Evolutionary conservation across 768 basidiomycete species (phyloP).

Genomic region (Tylopilus cervinicoccineus): DNA sequence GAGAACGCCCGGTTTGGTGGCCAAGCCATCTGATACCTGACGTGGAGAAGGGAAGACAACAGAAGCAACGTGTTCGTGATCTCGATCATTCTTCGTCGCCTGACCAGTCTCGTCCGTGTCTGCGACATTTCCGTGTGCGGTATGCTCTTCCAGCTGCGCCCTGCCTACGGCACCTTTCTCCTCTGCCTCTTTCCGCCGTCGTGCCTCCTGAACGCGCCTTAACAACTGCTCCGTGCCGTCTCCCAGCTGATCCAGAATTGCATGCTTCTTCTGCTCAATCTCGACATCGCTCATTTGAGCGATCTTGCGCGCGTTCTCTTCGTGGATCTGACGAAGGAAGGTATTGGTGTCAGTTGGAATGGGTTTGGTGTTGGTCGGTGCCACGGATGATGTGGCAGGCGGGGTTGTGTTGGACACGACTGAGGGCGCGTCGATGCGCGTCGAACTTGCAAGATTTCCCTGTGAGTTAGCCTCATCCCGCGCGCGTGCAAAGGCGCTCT

Average conservation of each 20-base stretch:
- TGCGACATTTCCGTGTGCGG: not conserved
- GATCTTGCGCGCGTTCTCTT: constrained; percentile 62
- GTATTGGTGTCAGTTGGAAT: constrained; percentile 28
- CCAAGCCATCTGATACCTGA: constrained; percentile 10
- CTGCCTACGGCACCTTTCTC: not conserved
- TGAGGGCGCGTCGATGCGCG: constrained; percentile 13
- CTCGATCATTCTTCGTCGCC: not conserved
- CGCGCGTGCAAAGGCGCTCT: constrained; percentile 55
- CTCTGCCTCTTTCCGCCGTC: constrained; percentile 13
- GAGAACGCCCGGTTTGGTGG: constrained; percentile 20
- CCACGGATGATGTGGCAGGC: not conserved
- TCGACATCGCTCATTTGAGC: constrained; percentile 70
- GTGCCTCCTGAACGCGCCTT: constrained; percentile 29
- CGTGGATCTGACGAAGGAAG: constrained; percentile 56
- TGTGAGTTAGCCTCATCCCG: constrained; percentile 32
- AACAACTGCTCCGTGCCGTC: constrained; percentile 59
- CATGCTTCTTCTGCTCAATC: constrained; percentile 56
- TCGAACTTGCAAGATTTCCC: constrained; percentile 18
- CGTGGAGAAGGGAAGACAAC: constrained; percentile 14
- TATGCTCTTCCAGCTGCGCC: not conserved
- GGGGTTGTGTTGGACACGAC: constrained; percentile 25
- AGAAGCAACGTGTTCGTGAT: not conserved
- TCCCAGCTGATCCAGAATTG: constrained; percentile 73
- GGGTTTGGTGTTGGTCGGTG: constrained; percentile 9
- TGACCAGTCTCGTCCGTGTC: not conserved